Conservation (phyloP, 2,329 filamentous ascomycete species). For the Sporothrix sp. region DNA sequence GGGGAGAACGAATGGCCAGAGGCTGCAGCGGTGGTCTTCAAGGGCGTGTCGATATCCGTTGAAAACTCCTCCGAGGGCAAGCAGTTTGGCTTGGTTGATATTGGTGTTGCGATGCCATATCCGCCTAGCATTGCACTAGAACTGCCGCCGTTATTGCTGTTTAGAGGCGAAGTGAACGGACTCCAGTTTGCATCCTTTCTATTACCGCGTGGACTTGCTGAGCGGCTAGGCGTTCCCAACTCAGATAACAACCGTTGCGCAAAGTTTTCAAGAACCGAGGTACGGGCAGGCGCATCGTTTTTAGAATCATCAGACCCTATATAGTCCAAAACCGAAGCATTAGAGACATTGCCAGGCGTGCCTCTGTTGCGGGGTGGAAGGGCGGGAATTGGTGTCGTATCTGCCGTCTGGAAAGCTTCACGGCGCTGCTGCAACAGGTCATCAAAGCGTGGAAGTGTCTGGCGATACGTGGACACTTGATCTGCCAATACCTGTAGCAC, state of each 20-base stretch:
- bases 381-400: slow-evolving; percentile 22
- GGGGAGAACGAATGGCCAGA: slow-evolving; percentile 34
- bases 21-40: slow-evolving; percentile 21
- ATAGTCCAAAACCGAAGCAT: slow-evolving; percentile 28
- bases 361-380: neutral
- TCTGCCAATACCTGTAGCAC: slow-evolving; percentile 51
- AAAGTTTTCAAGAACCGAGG: slow-evolving; percentile 49
- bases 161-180: neutral
- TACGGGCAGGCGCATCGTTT: slow-evolving; percentile 41
- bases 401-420: slow-evolving; percentile 53
- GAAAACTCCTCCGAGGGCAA: slow-evolving; percentile 34
- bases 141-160: neutral
- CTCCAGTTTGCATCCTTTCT: slow-evolving; percentile 33
- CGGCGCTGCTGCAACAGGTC: slow-evolving; percentile 57
- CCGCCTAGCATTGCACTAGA: slow-evolving; percentile 16
- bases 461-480: slow-evolving; percentile 53
- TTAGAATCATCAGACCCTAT: slow-evolving; percentile 37
- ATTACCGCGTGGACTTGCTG: slow-evolving; percentile 40
- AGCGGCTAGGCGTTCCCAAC: slow-evolving; percentile 43
- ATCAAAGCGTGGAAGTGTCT: slow-evolving; percentile 60
- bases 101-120: slow-evolving; percentile 24
- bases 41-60: slow-evolving; percentile 25
- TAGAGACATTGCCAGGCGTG: slow-evolving; percentile 14
- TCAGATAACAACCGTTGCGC: slow-evolving; percentile 55
- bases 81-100: slow-evolving; percentile 26